Evolutionary conservation across 2,329 filamentous ascomycete genomes (phyloP), one percentile per base, ranked within the genome.

Genomic region (Diaporthe citriasiana): DNA sequence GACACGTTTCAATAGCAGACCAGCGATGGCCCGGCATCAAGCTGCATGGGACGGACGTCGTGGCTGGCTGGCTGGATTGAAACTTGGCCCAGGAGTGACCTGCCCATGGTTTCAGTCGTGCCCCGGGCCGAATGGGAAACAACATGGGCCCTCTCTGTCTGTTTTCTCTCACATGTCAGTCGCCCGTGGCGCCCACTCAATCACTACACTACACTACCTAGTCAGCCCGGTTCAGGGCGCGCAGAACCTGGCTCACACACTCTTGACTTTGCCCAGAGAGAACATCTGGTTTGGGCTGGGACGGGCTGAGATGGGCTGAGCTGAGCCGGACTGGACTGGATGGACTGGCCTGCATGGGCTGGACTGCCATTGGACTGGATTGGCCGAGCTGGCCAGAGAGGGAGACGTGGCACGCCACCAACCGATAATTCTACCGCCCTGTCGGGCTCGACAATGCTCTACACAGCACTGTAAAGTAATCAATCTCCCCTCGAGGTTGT

Each of bases 101-200:
- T 40, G 42, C 60, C 22, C 45, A 38, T 51, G 63, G 63, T 66
- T 66, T 66, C 63, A 66, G 63, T 51, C 45, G 63, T 51, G 30
- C 22, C 17, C 42, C 63, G 63, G 63, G 45, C 63, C 63, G 63
- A 66, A 66, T 66, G 63, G 63, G 45, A 68, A 68, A 53, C 47
- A 68, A 53, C 47, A 40, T 40, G 47, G 60, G 30, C 45, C 60
- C n/a, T 45, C 42, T 15, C 42, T 45, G 42, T 17, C n/a, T 60
- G 45, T 38, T 68, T 53, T 68, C 63, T 30, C 45, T 68, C 63
- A 68, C 63, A 68, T 68, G 63, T 68, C 63, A 68, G 47, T 25
- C 17, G 59, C 33, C 30, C 47, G 30, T 50, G 60, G 42, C 60
- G 42, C 35, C 60, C 45, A 38, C 7, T 35, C 59, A 33, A 2